Evolutionary conservation across 2,329 filamentous ascomycete species (phyloP).

Genomic region (Nemania sp.): DNA sequence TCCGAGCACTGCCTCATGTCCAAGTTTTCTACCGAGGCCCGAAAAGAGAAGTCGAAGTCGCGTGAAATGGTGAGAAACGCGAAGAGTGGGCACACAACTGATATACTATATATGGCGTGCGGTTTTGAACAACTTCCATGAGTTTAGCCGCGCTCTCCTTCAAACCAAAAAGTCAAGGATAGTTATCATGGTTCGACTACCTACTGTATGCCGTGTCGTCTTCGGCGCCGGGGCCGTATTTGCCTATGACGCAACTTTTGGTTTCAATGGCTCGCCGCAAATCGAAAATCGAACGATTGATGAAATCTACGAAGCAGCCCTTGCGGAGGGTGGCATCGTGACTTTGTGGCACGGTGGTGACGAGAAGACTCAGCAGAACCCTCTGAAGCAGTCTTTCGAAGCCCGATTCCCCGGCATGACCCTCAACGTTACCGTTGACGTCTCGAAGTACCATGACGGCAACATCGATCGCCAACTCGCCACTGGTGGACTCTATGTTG

Average conservation of each 20-base stretch:
- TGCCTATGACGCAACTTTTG: conserved; percentile 25
- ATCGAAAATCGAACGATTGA: conserved; percentile 32
- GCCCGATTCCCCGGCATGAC: conserved; percentile 32
- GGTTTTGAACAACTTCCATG: not conserved
- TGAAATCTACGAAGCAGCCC: conserved; percentile 34
- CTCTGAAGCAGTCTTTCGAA: conserved; percentile 30
- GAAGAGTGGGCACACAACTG: not conserved
- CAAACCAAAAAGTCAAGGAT: not conserved
- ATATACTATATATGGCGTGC: conserved; percentile 7
- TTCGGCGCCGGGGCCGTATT: not conserved
- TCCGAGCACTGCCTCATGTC: not conserved
- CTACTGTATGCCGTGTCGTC: not conserved
- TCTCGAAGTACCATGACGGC: conserved; percentile 34
- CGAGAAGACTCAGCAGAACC: conserved; percentile 28
- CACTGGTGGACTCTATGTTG: conserved; percentile 28
- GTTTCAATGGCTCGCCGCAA: conserved; percentile 24
- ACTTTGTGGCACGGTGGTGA: conserved; percentile 32
- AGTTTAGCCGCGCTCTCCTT: not conserved
- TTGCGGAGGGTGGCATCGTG: conserved; percentile 31
- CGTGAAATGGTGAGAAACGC: no score
- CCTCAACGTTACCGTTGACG: conserved; percentile 33
- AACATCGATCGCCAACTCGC: conserved; percentile 34
- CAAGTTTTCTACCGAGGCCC: not conserved
- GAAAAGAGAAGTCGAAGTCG: not conserved
- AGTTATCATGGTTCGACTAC: conserved; percentile 18